Evolutionary conservation across 805 yeast species (phyloP).

Genomic region (Hanseniaspora opuntiae): DNA sequence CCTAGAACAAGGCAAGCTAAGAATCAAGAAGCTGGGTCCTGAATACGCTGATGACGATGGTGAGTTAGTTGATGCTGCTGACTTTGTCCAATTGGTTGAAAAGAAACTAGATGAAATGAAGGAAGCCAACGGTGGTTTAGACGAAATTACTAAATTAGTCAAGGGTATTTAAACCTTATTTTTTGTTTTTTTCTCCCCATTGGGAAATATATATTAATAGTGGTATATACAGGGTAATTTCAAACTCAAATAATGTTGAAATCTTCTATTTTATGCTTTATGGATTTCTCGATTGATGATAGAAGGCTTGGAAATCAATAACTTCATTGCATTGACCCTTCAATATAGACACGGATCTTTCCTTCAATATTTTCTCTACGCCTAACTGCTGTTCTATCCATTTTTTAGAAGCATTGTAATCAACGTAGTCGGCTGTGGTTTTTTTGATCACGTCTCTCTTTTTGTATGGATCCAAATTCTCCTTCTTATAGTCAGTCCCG

Average conservation of each 20-base stretch:
- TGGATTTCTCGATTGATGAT: slow-evolving; percentile 4
- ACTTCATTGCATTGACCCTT: slow-evolving; percentile 28
- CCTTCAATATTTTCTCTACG: slow-evolving; percentile 31
- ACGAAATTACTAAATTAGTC: slow-evolving; percentile 51
- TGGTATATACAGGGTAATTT: not conserved
- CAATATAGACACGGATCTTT: slow-evolving; percentile 26
- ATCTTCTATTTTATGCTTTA: too few species aligned
- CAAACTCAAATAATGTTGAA: not conserved
- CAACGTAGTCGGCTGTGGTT: slow-evolving; percentile 21
- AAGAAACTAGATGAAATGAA: slow-evolving; percentile 38
- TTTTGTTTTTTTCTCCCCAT: not conserved
- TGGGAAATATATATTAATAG: not conserved
- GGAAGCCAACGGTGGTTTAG: slow-evolving; percentile 36
- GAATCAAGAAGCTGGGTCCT: slow-evolving; percentile 80
- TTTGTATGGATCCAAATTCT: slow-evolving; percentile 40
- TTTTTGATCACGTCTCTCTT: slow-evolving; percentile 27
- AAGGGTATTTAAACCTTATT: slow-evolving; percentile 32
- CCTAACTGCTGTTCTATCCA: slow-evolving; percentile 31
- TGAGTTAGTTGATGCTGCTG: slow-evolving; percentile 49
- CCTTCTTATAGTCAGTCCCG: slow-evolving; percentile 16
- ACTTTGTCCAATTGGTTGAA: slow-evolving; percentile 42
- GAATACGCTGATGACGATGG: slow-evolving; percentile 85
- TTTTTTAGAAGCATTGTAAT: slow-evolving; percentile 22
- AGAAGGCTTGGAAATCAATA: slow-evolving; percentile 17
- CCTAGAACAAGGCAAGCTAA: slow-evolving; percentile 49